Evolutionary conservation across 352 stramenopile genomes (phyloP), one percentile per base, ranked within the genome.

Genomic region (Phytophthora hibernalis): DNA sequence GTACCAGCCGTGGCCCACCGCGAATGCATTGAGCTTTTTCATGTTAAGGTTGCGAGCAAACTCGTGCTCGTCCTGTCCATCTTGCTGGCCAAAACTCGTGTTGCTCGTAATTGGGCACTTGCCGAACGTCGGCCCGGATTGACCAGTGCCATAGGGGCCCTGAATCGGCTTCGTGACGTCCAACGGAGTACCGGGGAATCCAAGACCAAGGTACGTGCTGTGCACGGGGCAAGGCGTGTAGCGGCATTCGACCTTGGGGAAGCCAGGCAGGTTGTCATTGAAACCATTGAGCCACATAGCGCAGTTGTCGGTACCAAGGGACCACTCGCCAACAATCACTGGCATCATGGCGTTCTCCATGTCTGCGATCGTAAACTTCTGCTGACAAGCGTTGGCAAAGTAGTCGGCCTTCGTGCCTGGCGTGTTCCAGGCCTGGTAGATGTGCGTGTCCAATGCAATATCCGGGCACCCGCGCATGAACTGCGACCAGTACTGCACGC

Each of bases 251-350:
- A 96, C 83, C 64, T 94, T 95, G 15, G 93, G 93, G 68, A 97
- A 98, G 28, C 92, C 92, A 22, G 92, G 90, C 18, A 98, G 75
- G 72, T 71, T 71, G 42, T 62, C 54, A 11, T 62, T 62, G 43
- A 62, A 63, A 10, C 57, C 57, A 24, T 65, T 92, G 21, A 93
- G 79, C 85, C 85, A 93, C 85, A 93, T 92, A 18, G 74, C 80
- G 42, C 85, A 93, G 71, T 92, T 93, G 72, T 93, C 85, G 3
- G 85, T 93, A 12, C 68, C 85, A 3, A 98, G 77, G 55, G 84
- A 97, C 93, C 93, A 98, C 73, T 98, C 96, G 52, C 96, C 96
- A 18, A 98, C 93, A 63, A 98, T 92, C 12, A 98, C 91, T 2
- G 94, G 93, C 72, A 97, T 97, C 61, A 96, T 85, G 37, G 71